Evolutionary conservation across 441 rosid genomes (phyloP).

Genomic region (Gossypium gossypioides): DNA sequence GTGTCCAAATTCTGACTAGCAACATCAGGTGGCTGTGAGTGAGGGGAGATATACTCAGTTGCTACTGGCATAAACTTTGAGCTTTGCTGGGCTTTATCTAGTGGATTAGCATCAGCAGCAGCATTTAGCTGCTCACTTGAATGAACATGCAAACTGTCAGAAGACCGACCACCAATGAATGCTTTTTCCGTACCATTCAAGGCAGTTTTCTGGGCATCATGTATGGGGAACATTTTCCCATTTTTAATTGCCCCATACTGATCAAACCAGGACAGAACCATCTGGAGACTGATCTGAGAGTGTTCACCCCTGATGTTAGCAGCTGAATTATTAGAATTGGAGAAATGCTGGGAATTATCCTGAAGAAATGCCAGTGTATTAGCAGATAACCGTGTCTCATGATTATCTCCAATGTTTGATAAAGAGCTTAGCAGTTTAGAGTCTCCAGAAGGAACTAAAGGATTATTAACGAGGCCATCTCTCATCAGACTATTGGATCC

Average conservation of each 20-base stretch:
- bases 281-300: conserved; percentile 52
- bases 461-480: conserved; percentile 16
- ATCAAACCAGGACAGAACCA: conserved; percentile 74
- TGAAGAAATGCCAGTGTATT: conserved; percentile 24
- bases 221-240: conserved; percentile 41
- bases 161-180: conserved; percentile 30
- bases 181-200: conserved; percentile 33
- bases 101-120: conserved; percentile 21
- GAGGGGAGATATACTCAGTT: conserved; percentile 30
- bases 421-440: conserved; percentile 30
- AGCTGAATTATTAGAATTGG: conserved; percentile 25
- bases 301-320: conserved; percentile 28
- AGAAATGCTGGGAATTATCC: conserved; percentile 28
- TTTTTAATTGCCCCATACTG: conserved; percentile 57
- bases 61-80: conserved; percentile 25
- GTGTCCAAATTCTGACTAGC: conserved; percentile 25
- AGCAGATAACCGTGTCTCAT: conserved; percentile 22
- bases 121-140: conserved; percentile 28
- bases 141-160: conserved; percentile 31
- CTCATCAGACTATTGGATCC: conserved; percentile 22
- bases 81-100: conserved; percentile 23
- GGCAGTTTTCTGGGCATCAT: conserved; percentile 33
- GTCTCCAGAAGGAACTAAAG: conserved; percentile 31
- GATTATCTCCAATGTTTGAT: conserved; percentile 26
- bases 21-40: conserved; percentile 28